Conservation (phyloP, 768 basidiomycete genomes). For the Lactarius indigo region DNA sequence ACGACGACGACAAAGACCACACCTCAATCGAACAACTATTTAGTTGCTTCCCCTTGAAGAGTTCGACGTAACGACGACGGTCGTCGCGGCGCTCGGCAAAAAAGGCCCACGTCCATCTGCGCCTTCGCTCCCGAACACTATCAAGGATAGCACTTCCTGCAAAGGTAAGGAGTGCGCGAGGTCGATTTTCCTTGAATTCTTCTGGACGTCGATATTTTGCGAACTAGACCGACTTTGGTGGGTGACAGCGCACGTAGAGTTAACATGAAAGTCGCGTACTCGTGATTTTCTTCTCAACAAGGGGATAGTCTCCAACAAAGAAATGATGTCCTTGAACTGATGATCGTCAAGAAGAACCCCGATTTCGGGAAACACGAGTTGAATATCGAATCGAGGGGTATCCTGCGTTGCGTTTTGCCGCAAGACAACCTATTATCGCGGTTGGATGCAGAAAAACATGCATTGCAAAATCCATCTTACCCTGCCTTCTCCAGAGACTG, state of each 20-base stretch:
- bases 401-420: slow-evolving; percentile 72
- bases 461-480: slow-evolving; percentile 40
- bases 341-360: slow-evolving; percentile 87
- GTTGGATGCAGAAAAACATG: slow-evolving; percentile 4
- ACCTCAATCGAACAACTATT: slow-evolving; percentile 54
- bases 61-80: slow-evolving; percentile 74
- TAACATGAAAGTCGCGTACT: slow-evolving; percentile 38
- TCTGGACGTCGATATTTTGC: slow-evolving; percentile 70
- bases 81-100: slow-evolving; percentile 87
- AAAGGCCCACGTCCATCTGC: slow-evolving; percentile 90
- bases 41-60: slow-evolving; percentile 76
- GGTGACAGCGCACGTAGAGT: slow-evolving; percentile 22
- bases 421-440: slow-evolving; percentile 62
- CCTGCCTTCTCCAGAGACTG: slow-evolving; percentile 92
- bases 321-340: slow-evolving; percentile 92
- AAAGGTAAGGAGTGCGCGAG: slow-evolving; percentile 70
- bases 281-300: slow-evolving; percentile 84
- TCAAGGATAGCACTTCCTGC: slow-evolving; percentile 76
- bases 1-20: slow-evolving; percentile 24
- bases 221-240: slow-evolving; percentile 51
- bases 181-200: slow-evolving; percentile 55
- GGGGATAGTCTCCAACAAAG: slow-evolving; percentile 94
- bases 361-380: slow-evolving; percentile 89
- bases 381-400: slow-evolving; percentile 82
- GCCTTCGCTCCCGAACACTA: slow-evolving; percentile 77